Percentiles rank a stretch among this genome's conserved stretches.
Evolutionary conservation across 768 basidiomycete species (phyloP).

Genomic region (Goffeauzyma gilvescens): DNA sequence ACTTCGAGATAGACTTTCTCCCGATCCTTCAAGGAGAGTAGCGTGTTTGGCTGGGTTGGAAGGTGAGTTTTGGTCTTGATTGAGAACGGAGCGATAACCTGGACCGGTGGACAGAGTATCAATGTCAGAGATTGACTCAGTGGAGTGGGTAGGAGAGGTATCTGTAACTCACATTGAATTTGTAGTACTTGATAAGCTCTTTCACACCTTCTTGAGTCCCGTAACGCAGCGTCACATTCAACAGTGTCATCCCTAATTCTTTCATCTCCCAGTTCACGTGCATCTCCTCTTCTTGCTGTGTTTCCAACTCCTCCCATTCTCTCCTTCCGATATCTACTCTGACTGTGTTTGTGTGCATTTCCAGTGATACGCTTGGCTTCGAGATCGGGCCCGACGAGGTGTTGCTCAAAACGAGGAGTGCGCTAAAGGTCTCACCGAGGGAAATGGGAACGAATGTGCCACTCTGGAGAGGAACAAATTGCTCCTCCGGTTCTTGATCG

Average conservation of each 20-base stretch:
- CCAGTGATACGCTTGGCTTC: constrained; percentile 49
- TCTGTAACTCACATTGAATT: constrained; percentile 51
- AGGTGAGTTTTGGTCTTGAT: constrained; percentile 86
- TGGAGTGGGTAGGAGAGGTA: background rate
- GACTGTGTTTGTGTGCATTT: constrained; percentile 82
- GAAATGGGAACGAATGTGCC: constrained; percentile 61
- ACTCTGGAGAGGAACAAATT: background rate
- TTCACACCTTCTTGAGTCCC: constrained; percentile 38
- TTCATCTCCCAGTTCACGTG: constrained; percentile 76
- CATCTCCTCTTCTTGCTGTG: constrained; percentile 43
- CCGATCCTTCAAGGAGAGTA: constrained; percentile 46
- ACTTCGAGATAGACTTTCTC: constrained; percentile 80
- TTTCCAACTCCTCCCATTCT: constrained; percentile 35
- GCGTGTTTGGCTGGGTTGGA: constrained; percentile 52
- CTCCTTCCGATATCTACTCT: constrained; percentile 32
- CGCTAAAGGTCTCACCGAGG: constrained; percentile 72
- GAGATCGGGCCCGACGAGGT: constrained; percentile 47
- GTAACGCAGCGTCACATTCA: constrained; percentile 70
- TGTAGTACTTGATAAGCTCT: constrained; percentile 74
- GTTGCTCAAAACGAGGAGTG: constrained; percentile 65
- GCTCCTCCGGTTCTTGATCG: too few relatives aligned
- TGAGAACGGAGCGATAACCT: constrained; percentile 86
- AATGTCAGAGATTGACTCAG: background rate
- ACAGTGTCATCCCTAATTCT: constrained; percentile 74
- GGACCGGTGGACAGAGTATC: constrained; percentile 1